Conservation (phyloP, 2,329 filamentous ascomycete genomes). For the Fusarium zealandicum region DNA sequence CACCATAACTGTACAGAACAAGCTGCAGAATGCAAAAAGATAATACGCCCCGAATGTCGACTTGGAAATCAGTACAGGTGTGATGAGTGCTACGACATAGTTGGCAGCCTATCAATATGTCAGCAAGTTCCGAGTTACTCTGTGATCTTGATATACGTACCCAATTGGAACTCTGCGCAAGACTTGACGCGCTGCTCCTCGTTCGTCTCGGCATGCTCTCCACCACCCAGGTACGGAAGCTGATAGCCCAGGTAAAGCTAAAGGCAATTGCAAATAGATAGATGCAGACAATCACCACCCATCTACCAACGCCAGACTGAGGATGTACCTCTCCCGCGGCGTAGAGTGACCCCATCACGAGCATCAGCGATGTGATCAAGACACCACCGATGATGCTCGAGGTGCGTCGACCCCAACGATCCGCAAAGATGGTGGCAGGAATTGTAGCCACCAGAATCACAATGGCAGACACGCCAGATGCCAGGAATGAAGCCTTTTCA, state of each 20-base stretch:
- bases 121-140: conserved; percentile 39
- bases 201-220: conserved; percentile 65
- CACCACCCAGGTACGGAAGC: conserved; percentile 59
- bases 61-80: conserved; percentile 49
- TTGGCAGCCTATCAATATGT: conserved; percentile 46
- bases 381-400: conserved; percentile 61
- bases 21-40: conserved; percentile 52
- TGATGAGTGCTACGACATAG: conserved; percentile 55
- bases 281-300: conserved; percentile 60
- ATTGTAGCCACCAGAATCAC: conserved; percentile 63
- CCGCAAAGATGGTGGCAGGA: conserved; percentile 61
- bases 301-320: conserved; percentile 49
- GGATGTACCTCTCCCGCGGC: conserved; percentile 14
- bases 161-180: conserved; percentile 63
- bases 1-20: conserved; percentile 48
- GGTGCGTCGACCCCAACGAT: conserved; percentile 62
- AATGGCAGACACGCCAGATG: conserved; percentile 65
- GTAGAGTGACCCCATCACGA: conserved; percentile 57
- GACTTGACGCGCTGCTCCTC: conserved; percentile 60
- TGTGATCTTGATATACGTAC: conserved; percentile 34
- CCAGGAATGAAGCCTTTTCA: conserved; percentile 61
- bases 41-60: conserved; percentile 55
- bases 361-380: conserved; percentile 58
- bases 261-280: conserved; percentile 58
- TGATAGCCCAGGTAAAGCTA: conserved; percentile 59